A percentile compares a stretch with the other conserved stretches of the same genome.
Evolutionary conservation across 2,329 filamentous ascomycete species (phyloP).

Genomic region (Ceratocystiopsis brevicomis): DNA sequence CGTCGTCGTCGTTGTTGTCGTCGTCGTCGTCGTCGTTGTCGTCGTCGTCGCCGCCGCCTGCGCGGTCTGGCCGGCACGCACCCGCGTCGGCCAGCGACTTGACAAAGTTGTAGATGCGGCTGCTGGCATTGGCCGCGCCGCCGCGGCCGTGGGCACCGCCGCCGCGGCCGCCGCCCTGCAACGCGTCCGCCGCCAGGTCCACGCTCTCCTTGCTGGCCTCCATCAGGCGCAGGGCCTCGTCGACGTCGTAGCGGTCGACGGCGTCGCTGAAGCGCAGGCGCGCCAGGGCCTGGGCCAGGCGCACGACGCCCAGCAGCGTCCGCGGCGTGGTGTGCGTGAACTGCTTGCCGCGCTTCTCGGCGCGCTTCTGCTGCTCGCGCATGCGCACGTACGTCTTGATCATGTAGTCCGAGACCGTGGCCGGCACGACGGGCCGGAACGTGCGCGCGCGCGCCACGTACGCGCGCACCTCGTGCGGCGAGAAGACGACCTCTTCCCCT

Average conservation of each 20-base stretch:
- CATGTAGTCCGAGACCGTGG: constrained; percentile 82
- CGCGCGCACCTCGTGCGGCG: constrained; percentile 80
- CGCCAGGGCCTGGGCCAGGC: constrained; percentile 82
- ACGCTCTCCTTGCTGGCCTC: constrained; percentile 89
- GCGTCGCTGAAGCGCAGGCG: constrained; percentile 72
- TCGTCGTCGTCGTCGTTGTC: constrained; percentile 37
- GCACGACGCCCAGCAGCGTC: constrained; percentile 80
- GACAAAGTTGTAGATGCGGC: constrained; percentile 89
- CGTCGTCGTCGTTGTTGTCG: constrained; percentile 32
- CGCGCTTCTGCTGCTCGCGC: constrained; percentile 76
- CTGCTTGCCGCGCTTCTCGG: constrained; percentile 77
- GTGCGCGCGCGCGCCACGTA: constrained; percentile 87
- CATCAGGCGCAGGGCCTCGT: constrained; percentile 77
- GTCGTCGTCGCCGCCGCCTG: constrained; percentile 33
- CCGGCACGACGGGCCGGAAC: constrained; percentile 72
- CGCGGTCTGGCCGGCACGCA: constrained; percentile 53
- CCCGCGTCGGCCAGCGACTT: constrained; percentile 72
- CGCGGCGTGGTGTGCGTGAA: constrained; percentile 89
- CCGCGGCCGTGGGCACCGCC: constrained; percentile 26
- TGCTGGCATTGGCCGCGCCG: constrained; percentile 43
- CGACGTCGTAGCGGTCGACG: constrained; percentile 82
- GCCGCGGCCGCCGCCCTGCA: constrained; percentile 30
- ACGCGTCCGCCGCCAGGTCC: constrained; percentile 46
- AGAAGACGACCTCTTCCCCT: constrained; percentile 49
- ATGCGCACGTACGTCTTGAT: constrained; percentile 91